phyloP scores from a whole-genome alignment of 306 rosid species.

The Pterocarpus macrocarpus region DNA sequence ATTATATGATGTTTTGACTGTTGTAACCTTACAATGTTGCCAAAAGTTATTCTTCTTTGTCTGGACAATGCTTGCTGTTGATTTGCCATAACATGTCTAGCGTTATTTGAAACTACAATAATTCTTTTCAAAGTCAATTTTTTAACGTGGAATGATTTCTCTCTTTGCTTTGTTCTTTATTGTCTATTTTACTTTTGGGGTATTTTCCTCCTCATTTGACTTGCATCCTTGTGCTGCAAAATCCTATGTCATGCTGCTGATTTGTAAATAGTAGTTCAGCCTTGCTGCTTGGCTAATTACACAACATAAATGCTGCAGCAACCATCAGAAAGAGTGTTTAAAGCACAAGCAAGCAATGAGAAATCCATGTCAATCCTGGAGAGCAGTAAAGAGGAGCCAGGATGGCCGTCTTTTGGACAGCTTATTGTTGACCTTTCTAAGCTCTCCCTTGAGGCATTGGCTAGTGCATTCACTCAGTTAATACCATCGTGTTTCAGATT shows the following conservation, averaged over 20 bases:
- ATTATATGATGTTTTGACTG: slow-evolving; percentile 16
- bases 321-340: slow-evolving; percentile 53
- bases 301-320: slow-evolving; percentile 51
- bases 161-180: background rate
- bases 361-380: slow-evolving; percentile 58
- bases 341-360: slow-evolving; percentile 60
- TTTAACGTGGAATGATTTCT: slow-evolving; percentile 13
- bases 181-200: background rate
- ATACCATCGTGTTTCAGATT: slow-evolving; percentile 67
- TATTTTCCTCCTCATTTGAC: background rate
- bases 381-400: slow-evolving; percentile 80
- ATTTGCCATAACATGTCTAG: background rate
- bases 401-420: slow-evolving; percentile 94
- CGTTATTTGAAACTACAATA: slow-evolving; percentile 7
- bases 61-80: background rate
- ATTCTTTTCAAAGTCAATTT: background rate
- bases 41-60: slow-evolving; percentile 11
- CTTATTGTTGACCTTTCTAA: slow-evolving; percentile 78
- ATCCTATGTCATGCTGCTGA: slow-evolving; percentile 12
- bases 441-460: slow-evolving; percentile 68
- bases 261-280: slow-evolving; percentile 16
- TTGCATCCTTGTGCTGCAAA: background rate
- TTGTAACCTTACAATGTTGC: background rate
- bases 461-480: slow-evolving; percentile 56
- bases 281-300: slow-evolving; percentile 44